Evolutionary conservation across 179 eudicot species (phyloP).

Genomic region (Spinacia oleracea): DNA sequence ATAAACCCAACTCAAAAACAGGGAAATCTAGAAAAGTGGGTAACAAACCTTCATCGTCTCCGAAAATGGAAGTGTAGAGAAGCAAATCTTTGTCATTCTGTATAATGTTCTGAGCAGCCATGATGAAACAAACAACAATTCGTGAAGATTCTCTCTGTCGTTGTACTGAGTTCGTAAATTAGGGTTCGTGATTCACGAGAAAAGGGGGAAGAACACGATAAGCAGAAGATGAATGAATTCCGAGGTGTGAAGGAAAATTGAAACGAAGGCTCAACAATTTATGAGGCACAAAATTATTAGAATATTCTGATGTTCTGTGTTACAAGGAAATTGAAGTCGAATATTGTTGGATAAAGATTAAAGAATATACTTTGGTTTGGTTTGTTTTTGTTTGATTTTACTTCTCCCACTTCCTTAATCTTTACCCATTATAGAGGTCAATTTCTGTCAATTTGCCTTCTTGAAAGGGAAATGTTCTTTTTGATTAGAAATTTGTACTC

Average conservation of each 20-base stretch:
- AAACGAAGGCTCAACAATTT: neutral
- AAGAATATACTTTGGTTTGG: neutral
- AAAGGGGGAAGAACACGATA: neutral
- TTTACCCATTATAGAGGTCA: neutral
- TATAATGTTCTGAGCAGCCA: constrained; percentile 38
- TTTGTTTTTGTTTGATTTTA: too few species aligned
- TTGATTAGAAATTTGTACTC: too few species aligned
- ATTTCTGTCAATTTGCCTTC: neutral
- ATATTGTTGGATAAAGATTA: neutral
- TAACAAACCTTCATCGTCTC: constrained; percentile 31
- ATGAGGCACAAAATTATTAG: neutral
- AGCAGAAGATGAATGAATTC: neutral
- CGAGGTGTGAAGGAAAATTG: neutral
- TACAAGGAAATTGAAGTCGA: neutral
- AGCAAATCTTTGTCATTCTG: constrained; percentile 38
- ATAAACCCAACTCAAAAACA: neutral
- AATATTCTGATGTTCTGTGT: neutral
- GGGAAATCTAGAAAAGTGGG: neutral
- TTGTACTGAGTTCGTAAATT: neutral
- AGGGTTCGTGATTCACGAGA: constrained; percentile 2
- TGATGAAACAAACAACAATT: constrained; percentile 17
- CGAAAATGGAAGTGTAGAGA: constrained; percentile 45
- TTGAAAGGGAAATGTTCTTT: too few species aligned
- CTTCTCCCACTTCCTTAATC: neutral
- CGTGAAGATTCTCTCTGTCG: neutral